Evolutionary conservation across 1,284 basidiomycete genomes (phyloP).

Genomic region (Malassezia slooffiae): DNA sequence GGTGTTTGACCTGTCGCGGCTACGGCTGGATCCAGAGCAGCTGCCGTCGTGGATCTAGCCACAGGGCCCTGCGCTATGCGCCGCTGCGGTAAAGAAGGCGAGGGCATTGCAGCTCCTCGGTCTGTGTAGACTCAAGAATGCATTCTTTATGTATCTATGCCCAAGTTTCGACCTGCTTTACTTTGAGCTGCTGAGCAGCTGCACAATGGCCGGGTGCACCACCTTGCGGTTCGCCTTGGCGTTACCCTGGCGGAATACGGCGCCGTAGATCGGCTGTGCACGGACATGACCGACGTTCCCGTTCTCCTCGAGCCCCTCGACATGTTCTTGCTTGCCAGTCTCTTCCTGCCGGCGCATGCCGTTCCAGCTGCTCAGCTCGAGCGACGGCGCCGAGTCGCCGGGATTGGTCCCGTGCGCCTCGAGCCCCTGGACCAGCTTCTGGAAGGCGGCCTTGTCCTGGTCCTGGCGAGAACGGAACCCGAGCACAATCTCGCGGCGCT

Average conservation of each 20-base stretch:
- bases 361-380: constrained; percentile 4
- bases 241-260: constrained; percentile 33
- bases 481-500: constrained; percentile 29
- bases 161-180: no score
- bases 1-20: constrained; percentile 24
- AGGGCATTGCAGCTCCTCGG: no score
- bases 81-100: no score
- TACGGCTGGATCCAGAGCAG: constrained; percentile 12
- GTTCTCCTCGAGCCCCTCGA: constrained; percentile 21
- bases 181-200: no score
- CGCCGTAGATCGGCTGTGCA: constrained; percentile 15
- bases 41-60: constrained; percentile 14
- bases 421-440: constrained; percentile 14
- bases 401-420: constrained; percentile 12
- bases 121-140: no score
- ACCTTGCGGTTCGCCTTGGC: constrained; percentile 38
- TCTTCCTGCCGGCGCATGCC: not conserved
- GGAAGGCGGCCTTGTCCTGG: not conserved
- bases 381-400: not conserved
- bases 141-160: no score
- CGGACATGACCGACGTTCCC: constrained; percentile 15
- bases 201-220: constrained; percentile 28
- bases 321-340: constrained; percentile 27
- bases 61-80: no score
- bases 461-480: not conserved